phyloP scores from a whole-genome alignment of 2,329 filamentous ascomycete genomes.

The Aureobasidium sp. region DNA sequence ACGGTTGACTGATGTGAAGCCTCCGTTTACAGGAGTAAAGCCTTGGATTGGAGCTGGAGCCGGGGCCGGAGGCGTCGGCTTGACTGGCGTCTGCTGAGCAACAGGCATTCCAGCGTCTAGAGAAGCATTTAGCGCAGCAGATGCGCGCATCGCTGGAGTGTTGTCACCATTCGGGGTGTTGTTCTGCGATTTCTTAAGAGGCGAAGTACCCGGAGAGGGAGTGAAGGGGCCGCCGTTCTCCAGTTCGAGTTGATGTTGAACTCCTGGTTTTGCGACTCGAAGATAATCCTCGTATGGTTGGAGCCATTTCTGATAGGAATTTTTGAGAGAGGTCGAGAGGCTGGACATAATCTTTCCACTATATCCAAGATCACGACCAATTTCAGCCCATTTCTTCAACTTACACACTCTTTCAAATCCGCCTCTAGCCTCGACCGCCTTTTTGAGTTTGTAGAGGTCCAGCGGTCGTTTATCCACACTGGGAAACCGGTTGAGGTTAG shows the following conservation, averaged over 20 bases:
- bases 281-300: slow-evolving; percentile 96
- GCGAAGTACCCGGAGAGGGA: slow-evolving; percentile 65
- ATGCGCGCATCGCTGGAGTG: slow-evolving; percentile 58
- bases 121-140: slow-evolving; percentile 50
- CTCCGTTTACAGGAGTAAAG: slow-evolving; percentile 65
- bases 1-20: slow-evolving; percentile 61
- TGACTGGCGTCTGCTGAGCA: slow-evolving; percentile 30
- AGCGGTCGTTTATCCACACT: slow-evolving; percentile 97
- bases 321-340: slow-evolving; percentile 92
- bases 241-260: slow-evolving; percentile 90
- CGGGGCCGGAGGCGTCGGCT: neutral
- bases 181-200: slow-evolving; percentile 53
- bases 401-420: slow-evolving; percentile 97
- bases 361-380: slow-evolving; percentile 91
- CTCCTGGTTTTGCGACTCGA: slow-evolving; percentile 80
- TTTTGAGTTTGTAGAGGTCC: slow-evolving; percentile 92
- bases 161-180: slow-evolving; percentile 46
- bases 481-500: slow-evolving; percentile 84
- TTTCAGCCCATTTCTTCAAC: slow-evolving; percentile 97
- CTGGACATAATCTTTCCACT: slow-evolving; percentile 99
- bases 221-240: slow-evolving; percentile 91
- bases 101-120: slow-evolving; percentile 23
- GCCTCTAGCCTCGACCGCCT: slow-evolving; percentile 87
- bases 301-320: slow-evolving; percentile 95
- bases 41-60: slow-evolving; percentile 44